Conservation (phyloP, 2,329 filamentous ascomycete species). For the Microdochium bolleyi region DNA sequence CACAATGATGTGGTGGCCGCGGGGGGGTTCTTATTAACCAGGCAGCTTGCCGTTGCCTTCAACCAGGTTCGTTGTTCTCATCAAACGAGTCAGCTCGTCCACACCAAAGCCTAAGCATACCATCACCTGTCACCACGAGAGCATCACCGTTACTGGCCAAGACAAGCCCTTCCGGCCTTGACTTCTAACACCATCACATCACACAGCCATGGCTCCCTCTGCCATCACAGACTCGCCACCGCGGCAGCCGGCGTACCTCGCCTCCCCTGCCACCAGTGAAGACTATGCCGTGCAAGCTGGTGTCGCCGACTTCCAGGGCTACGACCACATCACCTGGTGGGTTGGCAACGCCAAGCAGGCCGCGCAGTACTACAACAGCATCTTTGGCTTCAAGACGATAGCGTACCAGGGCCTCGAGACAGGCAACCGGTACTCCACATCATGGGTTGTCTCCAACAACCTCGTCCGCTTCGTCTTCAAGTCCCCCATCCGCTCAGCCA, state of each 20-base stretch:
- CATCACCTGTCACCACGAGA: neutral
- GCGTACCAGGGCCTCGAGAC: slow-evolving; percentile 88
- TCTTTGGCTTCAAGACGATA: slow-evolving; percentile 76
- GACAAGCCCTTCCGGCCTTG: neutral
- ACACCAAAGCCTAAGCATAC: neutral
- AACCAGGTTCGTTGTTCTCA: neutral
- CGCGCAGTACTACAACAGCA: slow-evolving; percentile 77
- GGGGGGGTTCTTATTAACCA: neutral
- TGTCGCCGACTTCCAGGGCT: slow-evolving; percentile 63
- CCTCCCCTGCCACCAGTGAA: slow-evolving; percentile 33
- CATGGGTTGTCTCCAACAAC: slow-evolving; percentile 74
- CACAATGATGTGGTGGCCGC: neutral
- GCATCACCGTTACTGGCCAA: neutral
- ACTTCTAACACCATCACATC: neutral
- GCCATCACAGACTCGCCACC: slow-evolving; percentile 43
- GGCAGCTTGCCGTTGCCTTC: neutral
- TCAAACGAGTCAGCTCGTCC: neutral
- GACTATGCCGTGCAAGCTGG: slow-evolving; percentile 45
- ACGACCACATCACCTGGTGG: slow-evolving; percentile 93
- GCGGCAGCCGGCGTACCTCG: slow-evolving; percentile 32
- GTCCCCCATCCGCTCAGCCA: slow-evolving; percentile 63
- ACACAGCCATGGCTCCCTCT: slow-evolving; percentile 48
- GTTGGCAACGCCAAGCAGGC: slow-evolving; percentile 96
- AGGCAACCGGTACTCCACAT: slow-evolving; percentile 70
- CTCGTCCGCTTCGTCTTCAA: slow-evolving; percentile 76